Conservation (phyloP, 306 rosid genomes). For the Dryas drummondii region DNA sequence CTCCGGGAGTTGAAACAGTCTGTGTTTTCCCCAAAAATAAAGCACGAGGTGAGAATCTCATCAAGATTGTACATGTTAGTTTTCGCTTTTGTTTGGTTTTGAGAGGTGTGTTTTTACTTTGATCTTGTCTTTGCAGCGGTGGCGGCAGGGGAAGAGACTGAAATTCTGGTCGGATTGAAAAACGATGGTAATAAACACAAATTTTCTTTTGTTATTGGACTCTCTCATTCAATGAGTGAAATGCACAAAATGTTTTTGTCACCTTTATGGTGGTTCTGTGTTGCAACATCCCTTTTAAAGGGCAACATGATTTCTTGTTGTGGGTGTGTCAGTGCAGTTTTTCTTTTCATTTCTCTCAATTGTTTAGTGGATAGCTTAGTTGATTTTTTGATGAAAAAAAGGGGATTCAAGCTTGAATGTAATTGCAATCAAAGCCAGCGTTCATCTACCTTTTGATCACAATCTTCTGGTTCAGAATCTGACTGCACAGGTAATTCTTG, state of each 20-base stretch:
- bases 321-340: neutral
- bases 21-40: conserved; percentile 73
- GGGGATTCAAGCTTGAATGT: conserved; percentile 75
- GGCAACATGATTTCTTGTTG: conserved; percentile 1
- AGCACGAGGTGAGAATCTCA: conserved; percentile 53
- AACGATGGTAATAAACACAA: conserved; percentile 63
- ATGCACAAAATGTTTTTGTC: neutral
- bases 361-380: conserved; percentile 25
- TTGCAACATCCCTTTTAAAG: neutral
- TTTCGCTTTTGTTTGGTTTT: neutral
- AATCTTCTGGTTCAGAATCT: conserved; percentile 79
- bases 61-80: neutral
- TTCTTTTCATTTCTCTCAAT: neutral
- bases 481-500: conserved; percentile 63
- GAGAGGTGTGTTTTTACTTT: conserved; percentile 7
- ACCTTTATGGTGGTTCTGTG: neutral
- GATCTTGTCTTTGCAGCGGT: conserved; percentile 57
- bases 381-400: conserved; percentile 45
- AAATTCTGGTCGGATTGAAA: conserved; percentile 77
- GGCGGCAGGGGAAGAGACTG: conserved; percentile 83
- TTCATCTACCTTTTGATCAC: conserved; percentile 85
- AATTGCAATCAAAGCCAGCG: conserved; percentile 77
- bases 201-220: neutral
- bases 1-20: conserved; percentile 76
- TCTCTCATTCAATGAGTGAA: conserved; percentile 9